phyloP scores from a whole-genome alignment of 2,329 filamentous ascomycete genomes.

The Blastomyces emzantsi region DNA sequence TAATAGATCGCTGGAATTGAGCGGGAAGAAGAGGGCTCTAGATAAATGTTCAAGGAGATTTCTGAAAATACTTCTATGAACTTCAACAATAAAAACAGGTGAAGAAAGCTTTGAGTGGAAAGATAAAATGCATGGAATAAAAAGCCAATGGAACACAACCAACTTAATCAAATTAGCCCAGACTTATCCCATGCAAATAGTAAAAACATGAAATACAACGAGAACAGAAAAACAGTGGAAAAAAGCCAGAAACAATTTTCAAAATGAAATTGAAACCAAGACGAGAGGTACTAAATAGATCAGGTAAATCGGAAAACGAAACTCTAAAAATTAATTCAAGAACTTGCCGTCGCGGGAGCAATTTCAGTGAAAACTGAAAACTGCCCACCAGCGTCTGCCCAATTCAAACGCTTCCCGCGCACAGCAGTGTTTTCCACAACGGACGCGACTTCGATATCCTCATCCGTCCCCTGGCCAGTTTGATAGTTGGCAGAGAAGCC shows the following conservation, averaged over 20 bases:
- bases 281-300: neutral
- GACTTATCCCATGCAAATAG: neutral
- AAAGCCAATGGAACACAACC: neutral
- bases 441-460: constrained; percentile 70
- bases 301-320: neutral
- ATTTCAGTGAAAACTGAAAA: constrained; percentile 42
- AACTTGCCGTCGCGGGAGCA: constrained; percentile 11
- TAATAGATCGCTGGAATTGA: neutral
- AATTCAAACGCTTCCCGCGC: constrained; percentile 62
- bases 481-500: constrained; percentile 75
- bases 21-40: neutral
- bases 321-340: neutral
- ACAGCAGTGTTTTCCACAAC: constrained; percentile 78
- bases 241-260: neutral
- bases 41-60: neutral
- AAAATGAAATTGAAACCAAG: neutral
- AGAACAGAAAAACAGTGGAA: neutral
- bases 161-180: neutral
- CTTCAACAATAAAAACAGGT: neutral
- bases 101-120: neutral
- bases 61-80: neutral
- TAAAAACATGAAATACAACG: neutral
- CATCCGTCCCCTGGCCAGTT: constrained; percentile 66
- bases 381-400: constrained; percentile 81
- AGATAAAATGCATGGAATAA: neutral